These are phyloP conservation scores for Cordia subcordata DNA, from an alignment of 257 asterid genomes.

Conservation along the genomic window DNA sequence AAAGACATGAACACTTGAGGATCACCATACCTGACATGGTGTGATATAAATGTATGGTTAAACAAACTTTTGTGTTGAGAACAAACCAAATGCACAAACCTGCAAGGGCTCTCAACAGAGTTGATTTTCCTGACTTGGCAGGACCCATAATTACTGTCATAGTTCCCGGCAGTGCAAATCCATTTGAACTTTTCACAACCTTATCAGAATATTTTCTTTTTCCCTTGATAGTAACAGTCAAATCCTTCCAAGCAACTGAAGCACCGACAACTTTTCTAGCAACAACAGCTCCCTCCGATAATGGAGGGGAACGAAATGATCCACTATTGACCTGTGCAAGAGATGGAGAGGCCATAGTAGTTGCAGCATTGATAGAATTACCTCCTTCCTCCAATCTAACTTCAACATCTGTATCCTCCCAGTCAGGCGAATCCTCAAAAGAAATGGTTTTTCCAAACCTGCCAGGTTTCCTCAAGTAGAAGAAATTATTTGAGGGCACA, in stretches of 20 bases:
- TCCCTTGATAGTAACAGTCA: slow-evolving; percentile 86
- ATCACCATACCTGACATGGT: not conserved
- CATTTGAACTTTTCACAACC: slow-evolving; percentile 88
- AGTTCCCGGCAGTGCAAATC: slow-evolving; percentile 90
- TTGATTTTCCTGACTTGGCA: slow-evolving; percentile 98
- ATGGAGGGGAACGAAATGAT: slow-evolving; percentile 78
- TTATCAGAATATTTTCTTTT: slow-evolving; percentile 84
- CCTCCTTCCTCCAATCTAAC: slow-evolving; percentile 76
- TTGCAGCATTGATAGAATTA: slow-evolving; percentile 73
- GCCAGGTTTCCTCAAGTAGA: slow-evolving; percentile 90
- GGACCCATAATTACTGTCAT: slow-evolving; percentile 99
- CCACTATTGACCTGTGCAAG: slow-evolving; percentile 84
- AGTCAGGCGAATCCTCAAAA: slow-evolving; percentile 93
- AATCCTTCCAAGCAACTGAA: slow-evolving; percentile 90
- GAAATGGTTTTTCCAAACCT: slow-evolving; percentile 81
- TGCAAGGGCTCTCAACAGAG: slow-evolving; percentile 91
- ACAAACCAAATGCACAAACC: slow-evolving; percentile 39
- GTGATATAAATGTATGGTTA: not conserved
- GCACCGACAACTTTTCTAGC: slow-evolving; percentile 76
- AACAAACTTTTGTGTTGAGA: no score
- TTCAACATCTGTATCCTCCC: slow-evolving; percentile 97
- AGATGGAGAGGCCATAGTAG: slow-evolving; percentile 79
- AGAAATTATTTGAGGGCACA: slow-evolving; percentile 93
- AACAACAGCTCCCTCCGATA: slow-evolving; percentile 64
- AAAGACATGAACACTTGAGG: not conserved